Evolutionary conservation across 2,329 filamentous ascomycete species (phyloP), one percentile per base, ranked within the genome.

Genomic region (Didymosphaeria variabile): DNA sequence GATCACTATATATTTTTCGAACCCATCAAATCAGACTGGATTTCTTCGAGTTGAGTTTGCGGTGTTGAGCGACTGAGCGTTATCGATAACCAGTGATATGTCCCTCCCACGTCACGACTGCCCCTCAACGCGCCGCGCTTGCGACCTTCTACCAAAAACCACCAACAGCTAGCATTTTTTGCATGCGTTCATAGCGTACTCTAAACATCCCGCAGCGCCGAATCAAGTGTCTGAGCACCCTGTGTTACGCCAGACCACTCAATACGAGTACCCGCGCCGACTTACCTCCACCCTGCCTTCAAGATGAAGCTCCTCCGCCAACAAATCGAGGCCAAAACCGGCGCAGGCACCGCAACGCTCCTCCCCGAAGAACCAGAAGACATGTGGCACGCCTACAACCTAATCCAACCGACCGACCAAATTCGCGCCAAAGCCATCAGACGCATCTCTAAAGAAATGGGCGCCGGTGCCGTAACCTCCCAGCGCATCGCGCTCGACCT

Each of bases 341-440:
- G 88, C 78, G 86, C 87, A 1, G 90, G 90, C 31, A 72, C 81
- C 34, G 87, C 89, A 57, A 90, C 87, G 6, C 81, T 92, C 57
- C 84, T 87, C 61, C 90, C 90, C 2, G 89, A 91, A 77, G 90
- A 91, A 75, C 88, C 89, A 54, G 90, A 92, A 79, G 90, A 92
- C 69, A 92, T 92, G 90, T 92, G 90, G 90, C 90, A 91, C 73
- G 87, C 88, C 65, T 91, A 89, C 82, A 92, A 92, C 77, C 84
- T 92, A 44, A 90, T 92, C 71, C 85, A 88, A 58, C 84, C 87
- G 5, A 81, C 80, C 63, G 90, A 92, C 70, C 81, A 86, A 53
- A 82, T 92, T 40, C 86, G 86, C 66, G 89, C 89, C 60, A 86
- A 85, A 58, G 89, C 90, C 36, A 81, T 91, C 53, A 89, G 90